Evolutionary conservation across 2,329 filamentous ascomycete genomes (phyloP), one percentile per base, ranked within the genome.

Genomic region (Plenodomus tracheiphilus): DNA sequence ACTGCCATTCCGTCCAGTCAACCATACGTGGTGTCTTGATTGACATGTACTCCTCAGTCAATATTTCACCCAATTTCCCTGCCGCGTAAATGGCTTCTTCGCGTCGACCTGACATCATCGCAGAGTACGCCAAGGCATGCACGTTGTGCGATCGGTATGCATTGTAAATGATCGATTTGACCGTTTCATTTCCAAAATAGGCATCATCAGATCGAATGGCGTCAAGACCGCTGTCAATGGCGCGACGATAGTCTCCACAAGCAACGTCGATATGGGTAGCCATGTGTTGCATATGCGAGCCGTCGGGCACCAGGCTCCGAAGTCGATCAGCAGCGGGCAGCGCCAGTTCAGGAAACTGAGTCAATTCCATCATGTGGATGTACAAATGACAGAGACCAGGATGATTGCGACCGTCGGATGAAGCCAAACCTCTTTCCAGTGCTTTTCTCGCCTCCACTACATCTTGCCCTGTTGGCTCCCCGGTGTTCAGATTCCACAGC

Each of bases 401-500:
- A 10, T 47, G 46, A 3, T 34, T 39, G 10, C 13, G 32, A 30
- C 46, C 46, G 16, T 32, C 18, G 1, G 28, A 5, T 6, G 15
- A n/a, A n/a, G 39, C 39, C 20, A 47, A 17, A 8, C 20, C 44
- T 1, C 7, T 41, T 28, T 46, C 38, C 1, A 46, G 11, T 2
- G 38, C 44, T 13, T 8, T 18, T 28, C 32, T 49, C 2, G 28
- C 46, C 11, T 39, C 46, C 9, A 35, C 46, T 13, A 38, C 36
- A 13, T 41, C 37, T 9, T n/a, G 13, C 3, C 37, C 38, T 18
- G 38, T 76, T 0, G 85, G 82, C 21, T 79, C 37, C 2, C 83
- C 83, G 0, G 77, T 84, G 2, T 70, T 57, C 7, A 84, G 44
- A 53, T 85, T 79, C 82, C 82, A 86, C 8, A 86, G 68, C 41